Evolutionary conservation across 2,329 filamentous ascomycete species (phyloP).

Genomic region (Cladophialophora immunda): DNA sequence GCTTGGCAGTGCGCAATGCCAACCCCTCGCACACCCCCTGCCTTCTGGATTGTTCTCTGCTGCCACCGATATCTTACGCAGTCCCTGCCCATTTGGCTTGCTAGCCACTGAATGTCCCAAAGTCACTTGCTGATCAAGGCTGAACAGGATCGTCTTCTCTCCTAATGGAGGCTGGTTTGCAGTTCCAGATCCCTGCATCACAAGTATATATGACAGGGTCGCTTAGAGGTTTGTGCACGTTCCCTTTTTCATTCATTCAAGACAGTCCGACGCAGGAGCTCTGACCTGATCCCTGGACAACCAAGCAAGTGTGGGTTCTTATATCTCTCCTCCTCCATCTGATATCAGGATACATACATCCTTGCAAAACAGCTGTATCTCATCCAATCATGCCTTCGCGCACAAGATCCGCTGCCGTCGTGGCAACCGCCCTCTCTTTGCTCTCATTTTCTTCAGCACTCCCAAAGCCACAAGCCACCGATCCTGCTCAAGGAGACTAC

Average conservation of each 20-base stretch:
- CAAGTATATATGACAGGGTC: slow-evolving; percentile 13
- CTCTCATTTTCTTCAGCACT: slow-evolving; percentile 14
- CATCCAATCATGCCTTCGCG: slow-evolving; percentile 20
- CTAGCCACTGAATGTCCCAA: slow-evolving; percentile 17
- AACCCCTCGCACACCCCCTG: not conserved
- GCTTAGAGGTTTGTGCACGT: slow-evolving; percentile 14
- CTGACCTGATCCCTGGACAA: not conserved
- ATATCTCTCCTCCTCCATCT: not conserved
- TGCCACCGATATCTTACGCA: not conserved
- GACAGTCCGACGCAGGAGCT: slow-evolving; percentile 8
- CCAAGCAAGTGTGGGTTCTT: not conserved
- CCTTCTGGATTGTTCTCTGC: not conserved
- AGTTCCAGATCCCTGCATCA: not conserved
- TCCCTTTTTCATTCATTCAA: slow-evolving; percentile 7
- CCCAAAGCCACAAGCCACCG: slow-evolving; percentile 12
- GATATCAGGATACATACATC: slow-evolving; percentile 1
- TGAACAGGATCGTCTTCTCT: not conserved
- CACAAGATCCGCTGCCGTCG: slow-evolving; percentile 21
- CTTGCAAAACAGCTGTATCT: not conserved
- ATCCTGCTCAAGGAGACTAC: not conserved
- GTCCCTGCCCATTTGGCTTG: not conserved
- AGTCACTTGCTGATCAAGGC: not conserved
- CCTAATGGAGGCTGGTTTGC: slow-evolving; percentile 16
- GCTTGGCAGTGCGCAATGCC: slow-evolving; percentile 3
- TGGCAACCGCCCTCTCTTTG: slow-evolving; percentile 15